Evolutionary conservation across 1,139 yeast genomes (phyloP).

Genomic region (Eremothecium gossypii): DNA sequence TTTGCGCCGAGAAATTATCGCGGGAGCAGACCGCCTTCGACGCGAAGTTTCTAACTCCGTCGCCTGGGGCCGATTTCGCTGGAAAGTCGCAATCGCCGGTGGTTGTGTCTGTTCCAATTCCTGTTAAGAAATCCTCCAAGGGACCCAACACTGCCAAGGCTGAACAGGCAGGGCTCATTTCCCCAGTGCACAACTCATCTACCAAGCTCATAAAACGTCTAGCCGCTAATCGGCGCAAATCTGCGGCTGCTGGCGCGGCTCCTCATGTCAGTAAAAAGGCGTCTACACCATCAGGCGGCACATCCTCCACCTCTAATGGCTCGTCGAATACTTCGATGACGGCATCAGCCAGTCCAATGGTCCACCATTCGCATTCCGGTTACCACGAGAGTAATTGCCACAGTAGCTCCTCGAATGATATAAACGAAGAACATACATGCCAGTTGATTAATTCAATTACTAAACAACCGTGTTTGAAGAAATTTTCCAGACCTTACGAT

Average conservation of each 20-base stretch:
- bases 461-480: conserved; percentile 61
- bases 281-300: background rate
- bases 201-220: background rate
- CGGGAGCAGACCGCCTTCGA: background rate
- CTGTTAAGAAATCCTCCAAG: conserved; percentile 2
- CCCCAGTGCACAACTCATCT: conserved; percentile 4
- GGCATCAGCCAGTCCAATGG: background rate
- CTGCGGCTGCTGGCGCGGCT: background rate
- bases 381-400: conserved; percentile 3
- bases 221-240: background rate
- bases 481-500: conserved; percentile 90
- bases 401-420: conserved; percentile 10
- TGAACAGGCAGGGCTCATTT: conserved; percentile 1
- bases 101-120: conserved; percentile 1
- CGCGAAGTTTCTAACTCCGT: background rate
- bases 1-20: conserved; percentile 3
- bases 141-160: conserved; percentile 5
- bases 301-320: background rate
- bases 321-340: background rate
- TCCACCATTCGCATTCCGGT: background rate
- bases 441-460: conserved; percentile 52
- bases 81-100: background rate
- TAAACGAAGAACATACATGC: conserved; percentile 43
- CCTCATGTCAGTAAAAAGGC: conserved; percentile 1
- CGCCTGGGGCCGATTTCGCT: conserved; percentile 1